These are phyloP conservation scores for Leishmania tarentolae DNA, from an alignment of 208 protist genomes.

Conservation along the genomic window DNA sequence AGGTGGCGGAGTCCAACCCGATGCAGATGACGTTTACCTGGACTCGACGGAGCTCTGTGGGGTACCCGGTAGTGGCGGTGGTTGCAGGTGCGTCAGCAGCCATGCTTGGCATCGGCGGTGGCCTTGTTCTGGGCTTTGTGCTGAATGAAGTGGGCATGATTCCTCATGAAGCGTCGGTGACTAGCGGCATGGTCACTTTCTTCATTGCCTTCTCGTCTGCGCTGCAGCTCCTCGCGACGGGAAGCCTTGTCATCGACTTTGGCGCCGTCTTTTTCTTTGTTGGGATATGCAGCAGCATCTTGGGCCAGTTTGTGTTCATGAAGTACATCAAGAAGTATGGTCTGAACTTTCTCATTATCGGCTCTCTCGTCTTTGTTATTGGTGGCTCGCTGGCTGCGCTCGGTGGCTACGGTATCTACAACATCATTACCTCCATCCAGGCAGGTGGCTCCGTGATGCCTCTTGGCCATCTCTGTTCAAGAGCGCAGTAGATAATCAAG, in stretches of 20 bases:
- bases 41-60: conserved; percentile 52
- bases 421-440: conserved; percentile 39
- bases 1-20: conserved; percentile 30
- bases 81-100: conserved; percentile 72
- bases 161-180: conserved; percentile 79
- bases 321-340: conserved; percentile 69
- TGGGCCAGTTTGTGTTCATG: conserved; percentile 81
- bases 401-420: conserved; percentile 77
- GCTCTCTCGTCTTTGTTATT: conserved; percentile 58
- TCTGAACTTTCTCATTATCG: conserved; percentile 67
- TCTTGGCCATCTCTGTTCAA: conserved; percentile 55
- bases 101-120: conserved; percentile 87
- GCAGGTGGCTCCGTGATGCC: conserved; percentile 49
- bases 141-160: conserved; percentile 77
- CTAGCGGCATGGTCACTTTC: conserved; percentile 71
- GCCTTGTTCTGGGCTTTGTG: conserved; percentile 82
- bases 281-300: conserved; percentile 55
- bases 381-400: conserved; percentile 72
- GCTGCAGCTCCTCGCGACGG: conserved; percentile 58
- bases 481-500: conserved; percentile 1
- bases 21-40: conserved; percentile 56
- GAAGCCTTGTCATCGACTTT: conserved; percentile 61
- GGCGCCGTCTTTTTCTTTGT: conserved; percentile 62
- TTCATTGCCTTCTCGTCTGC: conserved; percentile 79
- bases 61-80: conserved; percentile 69